Evolutionary conservation across 257 asterid genomes (phyloP).

Genomic region (Marsdenia floribunda): DNA sequence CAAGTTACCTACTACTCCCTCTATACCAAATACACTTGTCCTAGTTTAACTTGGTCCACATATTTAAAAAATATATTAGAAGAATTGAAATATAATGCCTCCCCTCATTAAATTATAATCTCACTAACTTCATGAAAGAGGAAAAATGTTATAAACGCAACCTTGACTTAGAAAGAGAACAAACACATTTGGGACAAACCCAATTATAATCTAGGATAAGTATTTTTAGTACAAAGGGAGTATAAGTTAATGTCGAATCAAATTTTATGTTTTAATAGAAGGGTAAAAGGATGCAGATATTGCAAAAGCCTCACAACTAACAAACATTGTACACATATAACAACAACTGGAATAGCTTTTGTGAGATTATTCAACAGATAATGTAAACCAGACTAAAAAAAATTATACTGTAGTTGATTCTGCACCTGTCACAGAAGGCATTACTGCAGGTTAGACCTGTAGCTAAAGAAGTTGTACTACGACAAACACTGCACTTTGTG

Average conservation of each 20-base stretch:
- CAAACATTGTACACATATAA: not conserved
- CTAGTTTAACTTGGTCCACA: too few species aligned
- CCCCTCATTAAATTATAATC: too few species aligned
- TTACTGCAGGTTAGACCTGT: conserved; percentile 64
- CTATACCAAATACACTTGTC: too few species aligned
- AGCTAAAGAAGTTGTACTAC: conserved; percentile 56
- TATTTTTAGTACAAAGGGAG: too few species aligned
- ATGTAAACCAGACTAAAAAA: not conserved
- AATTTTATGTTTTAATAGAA: not conserved
- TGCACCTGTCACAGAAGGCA: conserved; percentile 71
- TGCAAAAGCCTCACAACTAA: not conserved
- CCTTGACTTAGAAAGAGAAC: too few species aligned
- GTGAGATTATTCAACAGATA: not conserved
- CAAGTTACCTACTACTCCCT: not conserved
- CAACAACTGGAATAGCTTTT: not conserved
- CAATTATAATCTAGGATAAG: too few species aligned
- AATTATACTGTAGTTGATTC: not conserved
- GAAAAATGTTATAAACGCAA: too few species aligned
- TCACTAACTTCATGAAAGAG: too few species aligned
- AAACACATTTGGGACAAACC: too few species aligned
- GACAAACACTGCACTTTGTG: conserved; percentile 69
- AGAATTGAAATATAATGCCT: too few species aligned
- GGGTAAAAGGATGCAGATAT: not conserved
- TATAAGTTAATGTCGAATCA: not conserved
- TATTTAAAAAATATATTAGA: too few species aligned